Conservation (phyloP, 176 grass and related monocot genomes). For the Stipa capillata region DNA sequence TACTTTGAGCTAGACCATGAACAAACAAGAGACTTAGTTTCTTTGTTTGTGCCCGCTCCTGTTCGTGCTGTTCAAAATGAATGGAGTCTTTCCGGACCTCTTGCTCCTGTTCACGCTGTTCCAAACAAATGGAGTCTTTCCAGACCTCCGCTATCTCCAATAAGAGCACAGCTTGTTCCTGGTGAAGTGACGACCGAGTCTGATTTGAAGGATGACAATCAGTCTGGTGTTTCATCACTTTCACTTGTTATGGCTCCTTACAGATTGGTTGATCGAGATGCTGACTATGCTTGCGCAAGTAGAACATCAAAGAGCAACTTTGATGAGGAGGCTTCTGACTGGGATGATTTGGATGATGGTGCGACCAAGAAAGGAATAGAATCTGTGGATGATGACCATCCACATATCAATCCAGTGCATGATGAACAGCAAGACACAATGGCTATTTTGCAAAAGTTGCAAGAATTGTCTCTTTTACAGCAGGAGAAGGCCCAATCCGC, state of each 20-base stretch:
- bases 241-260: neutral
- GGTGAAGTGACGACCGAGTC: neutral
- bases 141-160: neutral
- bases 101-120: neutral
- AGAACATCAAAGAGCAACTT: constrained; percentile 30
- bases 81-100: neutral
- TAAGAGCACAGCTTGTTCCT: neutral
- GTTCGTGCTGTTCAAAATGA: constrained; percentile 6
- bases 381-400: neutral
- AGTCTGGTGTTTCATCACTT: constrained; percentile 2
- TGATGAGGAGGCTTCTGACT: constrained; percentile 19
- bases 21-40: constrained; percentile 60
- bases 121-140: constrained; percentile 2
- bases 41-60: constrained; percentile 49
- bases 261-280: constrained; percentile 5
- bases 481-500: neutral
- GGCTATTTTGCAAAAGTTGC: constrained; percentile 9
- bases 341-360: constrained; percentile 27
- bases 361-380: constrained; percentile 6
- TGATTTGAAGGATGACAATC: constrained; percentile 1
- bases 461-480: constrained; percentile 15
- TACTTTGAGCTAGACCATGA: constrained; percentile 76
- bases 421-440: neutral
- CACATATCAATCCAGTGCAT: neutral
- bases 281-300: neutral